Conservation (phyloP, 495 filamentous ascomycete genomes). For the Penicillium cinerascens region DNA sequence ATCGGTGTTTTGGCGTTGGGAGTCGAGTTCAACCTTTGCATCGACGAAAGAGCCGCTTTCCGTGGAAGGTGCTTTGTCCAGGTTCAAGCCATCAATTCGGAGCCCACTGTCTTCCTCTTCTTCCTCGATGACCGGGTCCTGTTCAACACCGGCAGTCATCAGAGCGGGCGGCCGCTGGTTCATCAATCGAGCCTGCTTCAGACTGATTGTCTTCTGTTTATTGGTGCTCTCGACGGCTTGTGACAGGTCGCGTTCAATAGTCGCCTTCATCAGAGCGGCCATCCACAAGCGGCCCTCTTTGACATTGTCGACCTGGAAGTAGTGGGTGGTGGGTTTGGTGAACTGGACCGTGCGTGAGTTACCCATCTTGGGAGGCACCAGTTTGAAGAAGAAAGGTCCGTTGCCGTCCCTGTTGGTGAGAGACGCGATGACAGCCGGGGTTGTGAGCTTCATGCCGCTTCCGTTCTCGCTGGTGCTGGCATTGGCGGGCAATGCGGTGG, state of each 20-base stretch:
- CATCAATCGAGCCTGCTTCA: conserved; percentile 78
- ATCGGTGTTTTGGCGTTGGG: conserved; percentile 4
- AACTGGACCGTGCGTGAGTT: conserved; percentile 90
- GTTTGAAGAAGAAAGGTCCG: conserved; percentile 93
- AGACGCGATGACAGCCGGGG: conserved; percentile 8
- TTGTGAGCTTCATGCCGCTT: conserved; percentile 23
- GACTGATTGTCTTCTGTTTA: conserved; percentile 86
- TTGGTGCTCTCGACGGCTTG: conserved; percentile 82
- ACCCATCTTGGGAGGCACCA: conserved; percentile 86
- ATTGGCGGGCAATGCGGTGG: conserved; percentile 68
- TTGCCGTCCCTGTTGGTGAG: conserved; percentile 37
- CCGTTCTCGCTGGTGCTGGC: conserved; percentile 51
- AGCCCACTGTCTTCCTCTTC: conserved; percentile 30
- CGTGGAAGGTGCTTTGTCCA: conserved; percentile 24
- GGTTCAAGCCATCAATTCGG: conserved; percentile 34
- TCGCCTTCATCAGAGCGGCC: conserved; percentile 98
- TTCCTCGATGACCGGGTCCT: conserved; percentile 18
- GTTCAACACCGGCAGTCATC: conserved; percentile 49
- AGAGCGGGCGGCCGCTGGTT: conserved; percentile 84
- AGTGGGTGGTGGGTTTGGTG: conserved; percentile 94
- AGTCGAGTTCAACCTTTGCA: conserved; percentile 12
- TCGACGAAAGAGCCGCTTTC: conserved; percentile 16
- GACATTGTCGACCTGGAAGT: conserved; percentile 91
- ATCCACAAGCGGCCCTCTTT: conserved; percentile 92
- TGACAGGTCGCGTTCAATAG: conserved; percentile 88